Evolutionary conservation across 1,284 basidiomycete species (phyloP), one percentile per base, ranked within the genome.

Genomic region (Ceratobasidium papillatum): DNA sequence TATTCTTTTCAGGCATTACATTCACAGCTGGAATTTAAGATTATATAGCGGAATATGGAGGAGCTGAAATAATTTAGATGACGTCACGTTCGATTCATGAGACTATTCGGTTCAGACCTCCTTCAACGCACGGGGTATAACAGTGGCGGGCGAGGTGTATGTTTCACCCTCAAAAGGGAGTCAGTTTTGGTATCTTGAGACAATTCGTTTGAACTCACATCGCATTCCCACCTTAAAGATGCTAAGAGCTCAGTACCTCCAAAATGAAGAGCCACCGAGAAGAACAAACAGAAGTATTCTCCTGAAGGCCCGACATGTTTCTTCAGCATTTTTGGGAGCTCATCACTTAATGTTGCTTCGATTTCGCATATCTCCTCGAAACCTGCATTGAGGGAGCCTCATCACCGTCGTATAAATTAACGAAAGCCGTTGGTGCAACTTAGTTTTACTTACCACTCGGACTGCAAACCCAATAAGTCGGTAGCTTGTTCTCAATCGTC

Each of bases 211-310:
- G 34, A 25, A 61, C 64, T 59, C 22, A 75, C 74, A 49, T 72
- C 38, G 27, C 74, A 61, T 38, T 63, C 63, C 75, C 75, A 76
- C 49, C 65, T 71, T n/a, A 76, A 34, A 43, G 52, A 74, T n/a
- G 75, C 75, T 12, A 66, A 41, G 4, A 76, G 49, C 54, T 76
- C 75, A n/a, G 71, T 74, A 1, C 71, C 75, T 14, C 75, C 75
- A 47, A 76, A 76, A 51, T 65, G 47, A 22, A 76, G 41, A 17
- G 58, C 71, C 34, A 76, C 62, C 12, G 47, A 58, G 45, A 76
- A 76, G 52, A 56, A 45, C 25, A 75, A 45, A 38, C 52, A 47
- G 17, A 36, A 75, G 38, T 68, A 75, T 30, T 52, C 68, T 27
- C 75, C 75, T 43, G 62, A 47, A 0, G 43, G 58, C 5, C 75